Conservation (phyloP, 2,329 filamentous ascomycete species). For the Claviceps cyperi region DNA sequence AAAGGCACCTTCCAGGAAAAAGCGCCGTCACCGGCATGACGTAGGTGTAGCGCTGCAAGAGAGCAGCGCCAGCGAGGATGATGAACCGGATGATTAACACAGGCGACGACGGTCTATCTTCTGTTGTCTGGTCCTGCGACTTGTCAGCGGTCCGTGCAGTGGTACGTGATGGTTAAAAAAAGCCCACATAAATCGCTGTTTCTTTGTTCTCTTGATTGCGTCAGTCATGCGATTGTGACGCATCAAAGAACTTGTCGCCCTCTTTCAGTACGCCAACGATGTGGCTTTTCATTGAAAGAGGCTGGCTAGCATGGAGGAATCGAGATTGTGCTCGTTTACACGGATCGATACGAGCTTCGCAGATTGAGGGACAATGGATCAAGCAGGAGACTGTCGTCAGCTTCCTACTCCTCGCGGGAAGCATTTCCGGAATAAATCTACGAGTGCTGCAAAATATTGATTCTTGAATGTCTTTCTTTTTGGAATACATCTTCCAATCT, state of each 20-base stretch:
- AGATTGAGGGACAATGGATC: constrained; percentile 45
- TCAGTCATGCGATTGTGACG: not conserved
- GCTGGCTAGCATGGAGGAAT: not conserved
- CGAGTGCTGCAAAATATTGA: not conserved
- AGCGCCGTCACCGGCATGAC: constrained; percentile 15
- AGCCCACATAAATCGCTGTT: not conserved
- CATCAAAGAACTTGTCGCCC: not conserved
- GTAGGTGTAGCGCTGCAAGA: constrained; percentile 25
- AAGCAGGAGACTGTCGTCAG: constrained; percentile 47
- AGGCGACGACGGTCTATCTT: constrained; percentile 49
- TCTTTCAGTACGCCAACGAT: not conserved
- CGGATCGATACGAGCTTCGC: constrained; percentile 15
- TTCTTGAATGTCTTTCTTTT: not conserved
- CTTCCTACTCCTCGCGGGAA: constrained; percentile 24
- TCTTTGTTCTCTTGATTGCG: not conserved
- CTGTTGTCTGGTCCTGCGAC: constrained; percentile 48
- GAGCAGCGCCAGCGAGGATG: constrained; percentile 44
- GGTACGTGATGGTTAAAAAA: not conserved
- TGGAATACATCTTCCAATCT: not conserved
- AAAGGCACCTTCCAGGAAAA: constrained; percentile 19
- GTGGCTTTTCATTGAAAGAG: not conserved
- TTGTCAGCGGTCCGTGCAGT: constrained; percentile 8
- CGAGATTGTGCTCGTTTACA: not conserved
- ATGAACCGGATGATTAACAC: constrained; percentile 49
- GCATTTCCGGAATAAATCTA: constrained; percentile 7